These are phyloP conservation scores for Adansonia madagascariensis DNA, from an alignment of 441 rosid genomes.

Conservation along the genomic window DNA sequence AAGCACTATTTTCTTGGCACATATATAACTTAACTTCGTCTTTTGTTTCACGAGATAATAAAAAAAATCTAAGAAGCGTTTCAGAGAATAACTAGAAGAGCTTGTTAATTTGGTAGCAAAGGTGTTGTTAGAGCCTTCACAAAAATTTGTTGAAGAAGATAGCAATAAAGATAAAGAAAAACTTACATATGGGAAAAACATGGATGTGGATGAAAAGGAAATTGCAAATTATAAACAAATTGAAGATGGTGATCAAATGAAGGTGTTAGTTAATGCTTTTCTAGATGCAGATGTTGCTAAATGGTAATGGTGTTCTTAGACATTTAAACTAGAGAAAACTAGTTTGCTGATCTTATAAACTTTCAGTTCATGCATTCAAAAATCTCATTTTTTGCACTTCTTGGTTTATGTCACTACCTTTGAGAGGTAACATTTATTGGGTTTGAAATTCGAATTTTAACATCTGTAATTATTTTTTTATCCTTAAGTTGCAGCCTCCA, in stretches of 20 bases:
- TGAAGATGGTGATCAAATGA: conserved; percentile 22
- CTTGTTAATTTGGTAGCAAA: conserved; percentile 36
- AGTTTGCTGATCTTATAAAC: neutral
- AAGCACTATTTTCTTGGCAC: neutral
- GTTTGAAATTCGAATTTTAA: too few relatives aligned
- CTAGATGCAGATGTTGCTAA: neutral
- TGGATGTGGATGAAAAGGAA: conserved; percentile 1
- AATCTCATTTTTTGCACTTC: neutral
- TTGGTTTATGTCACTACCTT: too few relatives aligned
- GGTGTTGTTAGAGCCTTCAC: conserved; percentile 39
- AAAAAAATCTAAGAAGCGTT: conserved; percentile 46
- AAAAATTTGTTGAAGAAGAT: conserved; percentile 24
- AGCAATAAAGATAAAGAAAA: conserved; percentile 5
- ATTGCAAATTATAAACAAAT: conserved; percentile 22
- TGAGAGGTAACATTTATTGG: too few relatives aligned
- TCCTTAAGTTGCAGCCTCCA: too few relatives aligned
- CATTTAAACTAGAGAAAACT: neutral
- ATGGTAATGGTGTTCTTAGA: neutral
- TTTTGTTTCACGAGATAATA: conserved; percentile 40
- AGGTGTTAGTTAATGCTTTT: conserved; percentile 23
- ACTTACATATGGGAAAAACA: neutral
- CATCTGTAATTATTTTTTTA: too few relatives aligned
- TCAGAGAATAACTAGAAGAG: conserved; percentile 41
- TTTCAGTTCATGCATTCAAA: neutral
- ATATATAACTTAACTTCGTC: neutral